A percentile compares a stretch with the other conserved stretches of the same genome.
These are phyloP conservation scores for Huntiella savannae DNA, from an alignment of 2,329 filamentous ascomycete species.

Conservation along the genomic window DNA sequence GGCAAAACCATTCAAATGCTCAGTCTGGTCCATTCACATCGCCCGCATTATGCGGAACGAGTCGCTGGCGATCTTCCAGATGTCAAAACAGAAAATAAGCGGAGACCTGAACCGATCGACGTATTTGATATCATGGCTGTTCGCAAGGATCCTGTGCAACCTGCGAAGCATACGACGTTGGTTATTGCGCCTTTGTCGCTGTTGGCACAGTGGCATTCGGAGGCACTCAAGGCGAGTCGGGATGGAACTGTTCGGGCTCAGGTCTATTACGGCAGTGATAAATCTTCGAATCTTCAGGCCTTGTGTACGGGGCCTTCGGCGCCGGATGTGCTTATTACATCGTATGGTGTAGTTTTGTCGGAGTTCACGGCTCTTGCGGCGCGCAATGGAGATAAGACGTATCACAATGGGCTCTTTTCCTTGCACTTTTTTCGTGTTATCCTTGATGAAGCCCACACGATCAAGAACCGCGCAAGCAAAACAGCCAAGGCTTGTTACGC, in stretches of 20 bases:
- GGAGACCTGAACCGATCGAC: background rate
- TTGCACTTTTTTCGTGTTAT: slow-evolving; percentile 90
- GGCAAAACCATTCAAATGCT: slow-evolving; percentile 99
- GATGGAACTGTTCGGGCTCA: slow-evolving; percentile 65
- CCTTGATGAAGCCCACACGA: slow-evolving; percentile 83
- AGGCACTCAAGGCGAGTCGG: slow-evolving; percentile 77
- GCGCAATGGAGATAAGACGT: slow-evolving; percentile 42
- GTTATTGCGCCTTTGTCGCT: slow-evolving; percentile 96
- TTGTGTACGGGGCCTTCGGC: slow-evolving; percentile 69
- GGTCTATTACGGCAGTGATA: slow-evolving; percentile 84
- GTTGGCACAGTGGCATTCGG: slow-evolving; percentile 91
- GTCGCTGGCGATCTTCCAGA: background rate
- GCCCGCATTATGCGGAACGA: slow-evolving; percentile 14
- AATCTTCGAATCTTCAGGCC: slow-evolving; percentile 55
- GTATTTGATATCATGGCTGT: slow-evolving; percentile 5
- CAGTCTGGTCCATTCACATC: slow-evolving; percentile 73
- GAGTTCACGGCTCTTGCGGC: slow-evolving; percentile 39
- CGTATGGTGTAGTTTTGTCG: slow-evolving; percentile 78
- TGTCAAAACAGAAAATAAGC: background rate
- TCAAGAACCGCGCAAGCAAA: slow-evolving; percentile 81
- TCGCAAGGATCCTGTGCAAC: slow-evolving; percentile 24
- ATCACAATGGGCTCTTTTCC: slow-evolving; percentile 64
- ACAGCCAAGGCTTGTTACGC: slow-evolving; percentile 92
- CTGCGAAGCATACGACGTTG: slow-evolving; percentile 73
- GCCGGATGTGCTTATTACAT: slow-evolving; percentile 84